Evolutionary conservation across 176 grass and related monocot genomes (phyloP).

Genomic region (Melocanna baccifera): DNA sequence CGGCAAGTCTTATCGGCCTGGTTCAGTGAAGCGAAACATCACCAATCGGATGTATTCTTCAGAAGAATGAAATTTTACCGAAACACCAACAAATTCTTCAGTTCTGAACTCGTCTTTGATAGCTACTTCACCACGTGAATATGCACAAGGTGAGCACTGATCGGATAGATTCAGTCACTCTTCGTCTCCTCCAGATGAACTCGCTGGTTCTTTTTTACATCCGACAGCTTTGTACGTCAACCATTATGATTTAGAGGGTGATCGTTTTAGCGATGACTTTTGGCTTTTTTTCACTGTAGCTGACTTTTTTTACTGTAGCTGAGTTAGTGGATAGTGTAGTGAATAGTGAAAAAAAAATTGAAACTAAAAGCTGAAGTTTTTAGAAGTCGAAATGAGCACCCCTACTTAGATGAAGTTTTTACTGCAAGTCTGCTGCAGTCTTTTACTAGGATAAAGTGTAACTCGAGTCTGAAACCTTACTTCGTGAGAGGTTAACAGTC

Average conservation of each 20-base stretch:
- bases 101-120: neutral
- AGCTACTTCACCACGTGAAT: neutral
- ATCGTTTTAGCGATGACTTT: too few relatives aligned
- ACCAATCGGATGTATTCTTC: too few relatives aligned
- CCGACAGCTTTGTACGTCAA: neutral
- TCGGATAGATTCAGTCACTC: neutral
- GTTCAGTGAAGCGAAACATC: too few relatives aligned
- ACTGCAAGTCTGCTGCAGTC: neutral
- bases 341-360: too few relatives aligned
- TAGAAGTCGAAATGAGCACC: too few relatives aligned
- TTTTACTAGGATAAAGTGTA: too few relatives aligned
- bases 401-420: neutral
- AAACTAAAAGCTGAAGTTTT: too few relatives aligned
- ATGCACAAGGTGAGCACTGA: neutral
- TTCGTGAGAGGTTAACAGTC: neutral
- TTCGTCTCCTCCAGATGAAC: neutral
- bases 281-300: too few relatives aligned
- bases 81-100: neutral
- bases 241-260: neutral
- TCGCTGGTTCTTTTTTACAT: neutral
- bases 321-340: too few relatives aligned
- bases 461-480: neutral
- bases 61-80: too few relatives aligned
- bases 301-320: too few relatives aligned
- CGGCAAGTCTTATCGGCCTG: too few relatives aligned